Percentiles rank a stretch among this genome's conserved stretches.
Evolutionary conservation across 305 asterid species (phyloP).

Genomic region (Solanum hybrid): DNA sequence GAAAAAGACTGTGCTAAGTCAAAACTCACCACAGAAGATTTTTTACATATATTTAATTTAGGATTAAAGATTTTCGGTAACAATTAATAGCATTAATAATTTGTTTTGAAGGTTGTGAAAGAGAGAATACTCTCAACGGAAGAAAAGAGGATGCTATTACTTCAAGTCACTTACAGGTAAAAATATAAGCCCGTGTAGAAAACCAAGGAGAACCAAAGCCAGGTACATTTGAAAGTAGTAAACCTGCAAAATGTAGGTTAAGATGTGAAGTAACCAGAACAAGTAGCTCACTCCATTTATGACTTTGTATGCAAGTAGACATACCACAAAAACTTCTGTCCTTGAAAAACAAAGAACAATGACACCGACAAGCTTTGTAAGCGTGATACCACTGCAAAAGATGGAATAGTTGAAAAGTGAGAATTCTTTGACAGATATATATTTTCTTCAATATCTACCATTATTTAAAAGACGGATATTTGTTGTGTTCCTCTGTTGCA

Average conservation of each 20-base stretch:
- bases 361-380: constrained; percentile 94
- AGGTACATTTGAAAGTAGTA: constrained; percentile 96
- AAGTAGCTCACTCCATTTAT: not conserved
- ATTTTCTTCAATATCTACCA: not conserved
- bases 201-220: constrained; percentile 84
- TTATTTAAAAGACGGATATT: not conserved
- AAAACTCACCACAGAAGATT: not conserved
- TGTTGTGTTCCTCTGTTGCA: not conserved
- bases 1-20: not conserved
- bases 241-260: constrained; percentile 42
- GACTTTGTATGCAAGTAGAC: constrained; percentile 5
- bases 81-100: not conserved
- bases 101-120: not conserved
- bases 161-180: constrained; percentile 62
- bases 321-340: constrained; percentile 92
- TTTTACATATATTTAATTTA: not conserved
- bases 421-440: constrained; percentile 5
- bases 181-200: constrained; percentile 78
- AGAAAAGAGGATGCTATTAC: not conserved
- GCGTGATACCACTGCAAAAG: constrained; percentile 87
- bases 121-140: not conserved
- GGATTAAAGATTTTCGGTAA: not conserved
- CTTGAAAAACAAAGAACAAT: constrained; percentile 82
- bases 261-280: not conserved
- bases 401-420: not conserved